Percentiles rank a stretch among this genome's conserved stretches.
These are phyloP conservation scores for Colletotrichum sp. DNA, from an alignment of 2,329 filamentous ascomycete species.

Conservation along the genomic window DNA sequence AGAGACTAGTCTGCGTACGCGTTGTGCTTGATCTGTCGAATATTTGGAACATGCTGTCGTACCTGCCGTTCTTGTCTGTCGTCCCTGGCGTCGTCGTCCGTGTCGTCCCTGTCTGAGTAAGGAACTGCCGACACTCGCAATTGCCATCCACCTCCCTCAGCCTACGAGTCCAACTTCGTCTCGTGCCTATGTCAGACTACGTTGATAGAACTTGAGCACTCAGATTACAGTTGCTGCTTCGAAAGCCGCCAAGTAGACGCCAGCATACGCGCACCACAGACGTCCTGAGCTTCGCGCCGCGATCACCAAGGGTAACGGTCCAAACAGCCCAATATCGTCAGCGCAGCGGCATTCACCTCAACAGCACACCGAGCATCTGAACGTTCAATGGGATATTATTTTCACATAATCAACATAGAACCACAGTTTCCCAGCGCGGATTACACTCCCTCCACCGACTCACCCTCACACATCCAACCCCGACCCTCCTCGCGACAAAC, in stretches of 20 bases:
- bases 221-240: not conserved
- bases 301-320: not conserved
- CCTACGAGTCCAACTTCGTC: not conserved
- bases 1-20: too few relatives aligned
- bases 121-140: not conserved
- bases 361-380: too few relatives aligned
- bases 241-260: not conserved
- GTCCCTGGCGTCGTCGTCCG: too few relatives aligned
- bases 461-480: not conserved
- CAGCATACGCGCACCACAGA: too few relatives aligned
- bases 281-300: not conserved
- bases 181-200: not conserved
- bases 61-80: too few relatives aligned
- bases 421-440: not conserved
- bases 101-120: not conserved
- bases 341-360: not conserved
- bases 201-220: fast-evolving
- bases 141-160: not conserved
- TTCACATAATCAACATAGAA: not conserved
- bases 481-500: not conserved
- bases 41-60: too few relatives aligned
- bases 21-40: too few relatives aligned
- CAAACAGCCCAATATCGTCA: not conserved
- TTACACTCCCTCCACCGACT: not conserved
- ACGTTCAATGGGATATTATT: not conserved